phyloP scores from a whole-genome alignment of 352 stramenopile genomes.

The Detonula confervacea region DNA sequence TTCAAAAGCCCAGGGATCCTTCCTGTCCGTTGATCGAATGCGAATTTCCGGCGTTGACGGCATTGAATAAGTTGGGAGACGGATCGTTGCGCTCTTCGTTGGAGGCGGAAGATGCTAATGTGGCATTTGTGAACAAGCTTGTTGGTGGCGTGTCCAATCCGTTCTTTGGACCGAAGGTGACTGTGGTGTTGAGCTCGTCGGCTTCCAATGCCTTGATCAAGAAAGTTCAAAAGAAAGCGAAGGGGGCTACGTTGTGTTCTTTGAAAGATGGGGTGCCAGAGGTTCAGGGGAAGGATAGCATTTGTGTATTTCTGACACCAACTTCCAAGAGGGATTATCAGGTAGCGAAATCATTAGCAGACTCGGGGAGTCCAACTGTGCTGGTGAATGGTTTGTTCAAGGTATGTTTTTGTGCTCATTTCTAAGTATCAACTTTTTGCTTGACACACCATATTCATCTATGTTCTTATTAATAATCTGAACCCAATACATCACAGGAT shows the following conservation, averaged over 20 bases:
- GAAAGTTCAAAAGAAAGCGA: conserved; percentile 58
- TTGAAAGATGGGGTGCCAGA: conserved; percentile 41
- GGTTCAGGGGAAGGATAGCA: conserved; percentile 7
- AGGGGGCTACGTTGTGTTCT: conserved; percentile 24
- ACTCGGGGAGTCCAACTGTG: conserved; percentile 42
- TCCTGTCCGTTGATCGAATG: conserved; percentile 69
- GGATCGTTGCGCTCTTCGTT: conserved; percentile 67
- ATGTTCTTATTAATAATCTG: too few relatives aligned
- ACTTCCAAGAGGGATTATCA: conserved; percentile 62
- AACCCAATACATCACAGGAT: conserved; percentile 28
- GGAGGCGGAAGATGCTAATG: conserved; percentile 74
- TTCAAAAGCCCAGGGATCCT: conserved; percentile 49
- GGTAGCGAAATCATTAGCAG: conserved; percentile 52
- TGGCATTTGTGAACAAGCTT: conserved; percentile 66
- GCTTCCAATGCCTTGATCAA: conserved; percentile 50
- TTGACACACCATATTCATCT: too few relatives aligned
- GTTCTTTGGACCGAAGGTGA: conserved; percentile 59
- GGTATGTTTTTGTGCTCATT: conserved; percentile 20
- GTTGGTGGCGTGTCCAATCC: conserved; percentile 42
- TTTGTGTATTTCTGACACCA: conserved; percentile 68
- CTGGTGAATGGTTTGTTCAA: conserved; percentile 79
- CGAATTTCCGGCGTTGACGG: conserved; percentile 69
- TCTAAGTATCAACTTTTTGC: background rate
- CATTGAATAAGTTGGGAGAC: conserved; percentile 80
- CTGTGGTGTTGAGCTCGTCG: conserved; percentile 54